Base-by-base conservation (phyloP, 352 stramenopile species). In the Sclerospora graminicola region DNA sequence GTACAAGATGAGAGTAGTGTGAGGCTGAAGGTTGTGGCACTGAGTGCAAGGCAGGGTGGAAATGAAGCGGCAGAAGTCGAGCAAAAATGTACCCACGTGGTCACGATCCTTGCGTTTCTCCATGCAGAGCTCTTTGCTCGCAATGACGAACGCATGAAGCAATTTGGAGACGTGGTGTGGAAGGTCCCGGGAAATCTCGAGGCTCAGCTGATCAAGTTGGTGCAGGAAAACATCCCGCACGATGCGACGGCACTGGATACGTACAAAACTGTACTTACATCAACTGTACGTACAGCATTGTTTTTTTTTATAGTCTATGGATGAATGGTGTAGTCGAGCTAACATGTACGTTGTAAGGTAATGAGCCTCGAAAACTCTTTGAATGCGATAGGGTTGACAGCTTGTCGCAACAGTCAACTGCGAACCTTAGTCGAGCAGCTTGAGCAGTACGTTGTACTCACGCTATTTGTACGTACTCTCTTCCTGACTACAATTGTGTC, bases 151-250 rank as follows among this genome's bases (percentile, higher is more conserved):
- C 48, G 84, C 15, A 85, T 85, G 70, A 47, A 60, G 11, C 60
- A 53, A 26, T 57, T 82, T 18, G 57, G 59, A 14, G 70, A 69
- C 10, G 56, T 79, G 4, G 47, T 89, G 30, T 89, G 76, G 73
- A 89, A 80, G 32, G 73, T 76, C 29, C 76, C 76, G 14, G 73
- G 73, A 5, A 82, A 83, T 44, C 51, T 89, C 6, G 76, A 89
- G 42, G 63, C 66, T 3, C 66, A 83, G 35, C 51, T 89, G 26
- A 67, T 81, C 39, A 65, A 65, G 23, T 24, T 82, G 19, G 43
- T 89, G 2, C 70, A 84, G 26, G 66, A 83, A 33, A 79, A 74
- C 24, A 85, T 89, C 23, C 76, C 76, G 0, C 73, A 84, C 38
- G 73, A 85, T 39, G 51, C 64, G 21, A 49, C 57, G 2, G 56